A percentile compares a stretch with the other conserved stretches of the same genome.
phyloP scores from a whole-genome alignment of 2,329 filamentous ascomycete genomes.

The Colletotrichum sojae region DNA sequence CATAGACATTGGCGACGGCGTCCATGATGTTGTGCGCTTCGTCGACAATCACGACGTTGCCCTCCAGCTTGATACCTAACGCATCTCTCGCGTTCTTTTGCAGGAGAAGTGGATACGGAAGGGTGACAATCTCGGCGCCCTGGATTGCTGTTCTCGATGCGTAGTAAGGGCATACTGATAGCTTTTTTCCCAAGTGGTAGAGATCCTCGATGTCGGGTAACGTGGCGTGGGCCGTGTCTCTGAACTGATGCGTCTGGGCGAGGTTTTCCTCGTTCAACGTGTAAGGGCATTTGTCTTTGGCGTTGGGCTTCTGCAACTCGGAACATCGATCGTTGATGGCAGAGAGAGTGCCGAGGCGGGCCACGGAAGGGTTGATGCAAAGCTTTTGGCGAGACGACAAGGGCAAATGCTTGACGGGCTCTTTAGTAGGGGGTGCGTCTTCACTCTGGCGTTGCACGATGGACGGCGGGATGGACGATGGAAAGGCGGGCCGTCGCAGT shows the following conservation, averaged over 20 bases:
- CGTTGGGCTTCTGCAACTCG: constrained; percentile 85
- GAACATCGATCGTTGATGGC: constrained; percentile 95
- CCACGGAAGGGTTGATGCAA: constrained; percentile 91
- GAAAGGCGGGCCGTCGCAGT: constrained; percentile 82
- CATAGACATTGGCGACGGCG: constrained; percentile 89
- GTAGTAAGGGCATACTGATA: constrained; percentile 95
- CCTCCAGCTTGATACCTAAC: constrained; percentile 86
- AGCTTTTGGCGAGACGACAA: constrained; percentile 88
- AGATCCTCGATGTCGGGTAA: constrained; percentile 96
- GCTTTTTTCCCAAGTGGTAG: constrained; percentile 79
- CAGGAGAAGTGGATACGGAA: constrained; percentile 92
- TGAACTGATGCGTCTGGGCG: constrained; percentile 81
- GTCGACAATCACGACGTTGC: constrained; percentile 94
- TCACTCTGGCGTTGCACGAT: constrained; percentile 44
- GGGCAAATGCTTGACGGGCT: constrained; percentile 81
- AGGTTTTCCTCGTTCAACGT: constrained; percentile 85
- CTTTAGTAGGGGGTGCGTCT: constrained; percentile 43
- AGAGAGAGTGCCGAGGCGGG: constrained; percentile 76
- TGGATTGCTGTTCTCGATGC: constrained; percentile 89
- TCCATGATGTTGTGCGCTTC: constrained; percentile 99
- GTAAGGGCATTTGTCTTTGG: constrained; percentile 79
- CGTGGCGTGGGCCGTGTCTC: constrained; percentile 86
- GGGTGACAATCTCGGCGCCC: constrained; percentile 88
- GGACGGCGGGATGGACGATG: constrained; percentile 74
- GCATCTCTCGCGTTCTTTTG: constrained; percentile 91